Percentiles rank a stretch among this genome's conserved stretches.
These are phyloP conservation scores for Talinum fruticosum DNA, from an alignment of 148 eudicot genomes.

Conservation along the genomic window DNA sequence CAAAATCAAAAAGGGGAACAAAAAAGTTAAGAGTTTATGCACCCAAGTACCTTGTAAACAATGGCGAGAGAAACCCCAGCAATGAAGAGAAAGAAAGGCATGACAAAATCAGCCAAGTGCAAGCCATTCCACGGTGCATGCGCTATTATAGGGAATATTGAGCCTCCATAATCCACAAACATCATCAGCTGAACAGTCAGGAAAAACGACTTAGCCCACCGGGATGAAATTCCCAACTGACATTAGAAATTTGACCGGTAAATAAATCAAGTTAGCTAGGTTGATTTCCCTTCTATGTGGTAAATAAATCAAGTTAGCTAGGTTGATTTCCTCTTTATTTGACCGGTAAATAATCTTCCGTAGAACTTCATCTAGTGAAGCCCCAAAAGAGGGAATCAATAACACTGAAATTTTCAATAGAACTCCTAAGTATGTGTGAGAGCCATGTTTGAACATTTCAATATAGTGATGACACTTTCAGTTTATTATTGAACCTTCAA, in stretches of 20 bases:
- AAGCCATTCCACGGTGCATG: constrained; percentile 90
- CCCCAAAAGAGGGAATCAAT: not conserved
- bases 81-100: constrained; percentile 87
- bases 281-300: not conserved
- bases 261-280: not conserved
- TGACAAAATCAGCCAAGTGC: constrained; percentile 82
- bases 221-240: not conserved
- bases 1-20: not conserved
- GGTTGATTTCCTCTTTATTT: not conserved
- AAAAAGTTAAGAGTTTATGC: not conserved
- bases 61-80: constrained; percentile 81
- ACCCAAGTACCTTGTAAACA: constrained; percentile 58
- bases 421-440: not conserved
- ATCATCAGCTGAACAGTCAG: constrained; percentile 61
- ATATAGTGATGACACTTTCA: not conserved
- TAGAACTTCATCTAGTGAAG: not conserved
- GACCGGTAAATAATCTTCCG: not conserved
- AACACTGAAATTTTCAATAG: not conserved
- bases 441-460: not conserved
- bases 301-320: not conserved
- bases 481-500: not conserved
- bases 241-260: not conserved
- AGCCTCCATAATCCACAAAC: constrained; percentile 81
- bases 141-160: constrained; percentile 59
- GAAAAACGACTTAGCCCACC: not conserved